Conservation (phyloP, 2,329 filamentous ascomycete species). For the Aspergillus pseudoglaucus region DNA sequence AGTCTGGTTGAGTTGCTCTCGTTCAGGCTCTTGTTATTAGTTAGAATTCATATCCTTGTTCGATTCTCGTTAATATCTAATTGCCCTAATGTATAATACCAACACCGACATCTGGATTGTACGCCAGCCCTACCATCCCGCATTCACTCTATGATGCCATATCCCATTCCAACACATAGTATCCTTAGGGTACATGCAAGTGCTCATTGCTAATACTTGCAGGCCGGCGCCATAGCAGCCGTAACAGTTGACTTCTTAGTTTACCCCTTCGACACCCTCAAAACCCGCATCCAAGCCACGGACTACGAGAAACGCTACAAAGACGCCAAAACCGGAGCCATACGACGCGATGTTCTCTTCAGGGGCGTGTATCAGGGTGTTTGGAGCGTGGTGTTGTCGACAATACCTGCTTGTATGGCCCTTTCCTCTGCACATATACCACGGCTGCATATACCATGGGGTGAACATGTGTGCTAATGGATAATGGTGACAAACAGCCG, state of each 20-base stretch:
- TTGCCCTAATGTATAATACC: constrained; percentile 40
- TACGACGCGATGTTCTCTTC: constrained; percentile 54
- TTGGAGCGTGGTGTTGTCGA: constrained; percentile 76
- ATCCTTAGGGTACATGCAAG: background rate
- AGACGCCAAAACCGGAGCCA: constrained; percentile 48
- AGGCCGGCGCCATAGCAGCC: constrained; percentile 80
- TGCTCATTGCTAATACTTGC: background rate
- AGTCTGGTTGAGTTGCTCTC: background rate
- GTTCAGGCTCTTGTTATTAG: constrained; percentile 1
- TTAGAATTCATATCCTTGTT: constrained; percentile 3
- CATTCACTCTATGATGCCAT: background rate
- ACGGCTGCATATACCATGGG: background rate
- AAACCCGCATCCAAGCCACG: constrained; percentile 75
- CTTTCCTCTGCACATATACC: background rate
- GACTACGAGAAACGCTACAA: constrained; percentile 65
- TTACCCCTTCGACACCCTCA: constrained; percentile 84
- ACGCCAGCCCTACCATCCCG: constrained; percentile 20
- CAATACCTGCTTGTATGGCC: constrained; percentile 70
- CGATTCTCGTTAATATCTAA: background rate
- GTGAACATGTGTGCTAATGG: background rate
- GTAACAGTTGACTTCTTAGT: constrained; percentile 80
- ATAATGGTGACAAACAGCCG: constrained; percentile 46
- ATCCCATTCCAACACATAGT: background rate
- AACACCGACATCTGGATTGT: constrained; percentile 54
- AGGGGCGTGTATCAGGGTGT: constrained; percentile 80